Evolutionary conservation across 805 yeast genomes (phyloP).

Genomic region (Maudiozyma turicensis): DNA sequence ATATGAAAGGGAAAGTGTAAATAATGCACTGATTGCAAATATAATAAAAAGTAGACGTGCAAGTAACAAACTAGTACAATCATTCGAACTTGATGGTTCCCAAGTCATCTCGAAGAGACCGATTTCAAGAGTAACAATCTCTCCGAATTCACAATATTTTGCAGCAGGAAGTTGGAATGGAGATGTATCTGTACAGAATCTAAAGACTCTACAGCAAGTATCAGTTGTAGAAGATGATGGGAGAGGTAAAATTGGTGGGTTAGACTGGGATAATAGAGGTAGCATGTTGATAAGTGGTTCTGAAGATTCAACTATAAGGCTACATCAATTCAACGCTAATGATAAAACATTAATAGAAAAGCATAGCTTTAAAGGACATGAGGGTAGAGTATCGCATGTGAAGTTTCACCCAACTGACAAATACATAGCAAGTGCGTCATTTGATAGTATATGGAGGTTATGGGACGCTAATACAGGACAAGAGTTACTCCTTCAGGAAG

Average conservation of each 20-base stretch:
- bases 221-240: slow-evolving; percentile 22
- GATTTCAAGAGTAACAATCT: slow-evolving; percentile 45
- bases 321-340: slow-evolving; percentile 26
- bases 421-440: slow-evolving; percentile 60
- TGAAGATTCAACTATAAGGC: slow-evolving; percentile 33
- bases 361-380: slow-evolving; percentile 34
- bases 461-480: slow-evolving; percentile 57
- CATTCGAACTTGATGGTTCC: slow-evolving; percentile 47
- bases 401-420: slow-evolving; percentile 57
- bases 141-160: slow-evolving; percentile 26
- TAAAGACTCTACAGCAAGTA: slow-evolving; percentile 29
- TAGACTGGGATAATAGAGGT: slow-evolving; percentile 49
- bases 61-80: slow-evolving; percentile 28
- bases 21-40: slow-evolving; percentile 31
- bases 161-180: slow-evolving; percentile 87
- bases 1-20: slow-evolving; percentile 25
- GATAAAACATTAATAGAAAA: slow-evolving; percentile 11
- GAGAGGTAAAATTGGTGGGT: slow-evolving; percentile 57
- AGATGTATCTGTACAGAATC: slow-evolving; percentile 40
- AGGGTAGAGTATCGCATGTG: slow-evolving; percentile 48
- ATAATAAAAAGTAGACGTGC: slow-evolving; percentile 40
- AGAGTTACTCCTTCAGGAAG: slow-evolving; percentile 66
- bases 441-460: slow-evolving; percentile 77
- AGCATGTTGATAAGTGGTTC: slow-evolving; percentile 35
- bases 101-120: slow-evolving; percentile 66